Evolutionary conservation across 768 basidiomycete species (phyloP).

Genomic region (Fomitopsis pulvina): DNA sequence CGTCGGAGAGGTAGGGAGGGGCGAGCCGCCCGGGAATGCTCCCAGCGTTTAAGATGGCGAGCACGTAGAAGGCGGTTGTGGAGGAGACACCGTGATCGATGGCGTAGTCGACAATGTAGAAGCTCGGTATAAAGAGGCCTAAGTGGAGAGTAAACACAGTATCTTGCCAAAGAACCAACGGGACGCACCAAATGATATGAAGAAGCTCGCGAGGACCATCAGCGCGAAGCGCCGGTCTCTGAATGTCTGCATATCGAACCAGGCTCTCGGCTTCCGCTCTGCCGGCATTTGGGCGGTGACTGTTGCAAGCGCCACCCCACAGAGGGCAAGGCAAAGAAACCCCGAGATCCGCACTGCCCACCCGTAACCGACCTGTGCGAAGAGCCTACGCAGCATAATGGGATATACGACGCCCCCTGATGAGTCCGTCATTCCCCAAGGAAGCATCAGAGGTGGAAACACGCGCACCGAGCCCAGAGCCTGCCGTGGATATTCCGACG

Average conservation of each 20-base stretch:
- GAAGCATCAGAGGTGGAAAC: background rate
- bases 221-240: conserved; percentile 47
- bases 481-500: conserved; percentile 61
- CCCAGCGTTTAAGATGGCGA: conserved; percentile 66
- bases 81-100: conserved; percentile 32
- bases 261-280: conserved; percentile 14
- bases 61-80: conserved; percentile 42
- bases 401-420: conserved; percentile 65
- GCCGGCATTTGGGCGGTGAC: conserved; percentile 29
- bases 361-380: conserved; percentile 47
- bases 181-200: conserved; percentile 54
- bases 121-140: conserved; percentile 70
- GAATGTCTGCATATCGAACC: conserved; percentile 25
- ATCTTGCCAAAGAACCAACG: background rate
- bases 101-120: conserved; percentile 61
- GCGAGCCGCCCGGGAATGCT: conserved; percentile 58
- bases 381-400: conserved; percentile 53
- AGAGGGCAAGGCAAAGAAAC: conserved; percentile 41
- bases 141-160: background rate
- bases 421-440: conserved; percentile 12
- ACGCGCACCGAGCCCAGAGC: conserved; percentile 51
- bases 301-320: conserved; percentile 39
- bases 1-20: conserved; percentile 60
- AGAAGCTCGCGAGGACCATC: conserved; percentile 45
- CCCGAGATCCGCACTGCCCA: conserved; percentile 59